phyloP scores from a whole-genome alignment of 2,329 filamentous ascomycete species.

The Claviceps sorghi region DNA sequence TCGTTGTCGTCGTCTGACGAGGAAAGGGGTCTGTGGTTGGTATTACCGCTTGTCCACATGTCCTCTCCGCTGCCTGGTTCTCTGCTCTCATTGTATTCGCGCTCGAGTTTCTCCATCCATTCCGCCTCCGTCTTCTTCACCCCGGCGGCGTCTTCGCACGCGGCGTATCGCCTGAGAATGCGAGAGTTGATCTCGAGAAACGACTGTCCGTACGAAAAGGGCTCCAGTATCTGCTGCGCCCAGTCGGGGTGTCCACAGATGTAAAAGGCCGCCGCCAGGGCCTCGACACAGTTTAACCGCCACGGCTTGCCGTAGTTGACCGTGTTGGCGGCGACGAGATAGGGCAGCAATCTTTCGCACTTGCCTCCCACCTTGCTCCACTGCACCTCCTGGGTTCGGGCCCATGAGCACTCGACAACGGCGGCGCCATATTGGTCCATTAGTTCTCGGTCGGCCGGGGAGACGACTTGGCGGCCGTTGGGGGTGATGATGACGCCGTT shows the following conservation, averaged over 20 bases:
- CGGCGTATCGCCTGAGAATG: conserved; percentile 70
- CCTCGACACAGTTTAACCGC: conserved; percentile 91
- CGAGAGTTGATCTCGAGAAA: conserved; percentile 85
- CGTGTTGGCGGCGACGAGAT: conserved; percentile 88
- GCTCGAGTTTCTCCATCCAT: conserved; percentile 82
- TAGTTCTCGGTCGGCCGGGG: conserved; percentile 65
- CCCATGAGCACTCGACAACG: conserved; percentile 96
- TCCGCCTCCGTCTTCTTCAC: conserved; percentile 73
- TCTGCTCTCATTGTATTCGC: conserved; percentile 72
- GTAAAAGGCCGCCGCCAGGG: conserved; percentile 77
- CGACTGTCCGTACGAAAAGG: conserved; percentile 76
- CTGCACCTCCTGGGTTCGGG: conserved; percentile 77
- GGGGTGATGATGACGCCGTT: conserved; percentile 87
- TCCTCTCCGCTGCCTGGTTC: conserved; percentile 57
- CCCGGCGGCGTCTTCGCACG: conserved; percentile 64
- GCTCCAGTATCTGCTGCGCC: conserved; percentile 68
- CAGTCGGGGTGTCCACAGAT: conserved; percentile 88
- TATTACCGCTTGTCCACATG: conserved; percentile 83
- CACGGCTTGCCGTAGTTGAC: conserved; percentile 97
- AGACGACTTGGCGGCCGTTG: conserved; percentile 76
- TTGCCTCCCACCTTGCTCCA: conserved; percentile 86
- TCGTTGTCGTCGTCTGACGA: conserved; percentile 43
- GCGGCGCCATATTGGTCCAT: conserved; percentile 84
- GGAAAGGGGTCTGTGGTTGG: conserved; percentile 49
- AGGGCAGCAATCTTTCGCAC: conserved; percentile 80